Percentiles rank a stretch among this genome's conserved stretches.
Evolutionary conservation across 164 flowering plant genomes (phyloP).

Genomic region (Vitis labrusca): DNA sequence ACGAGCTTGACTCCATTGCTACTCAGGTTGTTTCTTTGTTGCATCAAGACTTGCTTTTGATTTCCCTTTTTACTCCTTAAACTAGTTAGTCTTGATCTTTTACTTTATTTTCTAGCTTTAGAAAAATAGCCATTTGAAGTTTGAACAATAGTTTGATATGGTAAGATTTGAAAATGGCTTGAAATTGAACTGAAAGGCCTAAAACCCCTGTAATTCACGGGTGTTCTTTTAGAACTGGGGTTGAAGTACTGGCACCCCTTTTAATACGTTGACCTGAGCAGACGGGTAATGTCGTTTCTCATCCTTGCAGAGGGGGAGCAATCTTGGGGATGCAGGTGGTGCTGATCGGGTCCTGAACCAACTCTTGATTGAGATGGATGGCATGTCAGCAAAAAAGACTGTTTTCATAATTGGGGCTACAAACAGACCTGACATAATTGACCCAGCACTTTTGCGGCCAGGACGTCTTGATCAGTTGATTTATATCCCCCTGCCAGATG

Average conservation of each 20-base stretch:
- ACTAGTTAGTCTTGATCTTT: no score
- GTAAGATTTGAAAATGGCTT: no score
- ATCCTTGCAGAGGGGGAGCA: constrained; percentile 34
- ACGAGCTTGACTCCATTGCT: constrained; percentile 44
- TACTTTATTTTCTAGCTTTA: no score
- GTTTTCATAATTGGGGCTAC: constrained; percentile 48
- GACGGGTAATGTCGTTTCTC: neutral
- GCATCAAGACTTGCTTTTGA: neutral
- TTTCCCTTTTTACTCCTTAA: neutral
- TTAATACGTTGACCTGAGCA: no score
- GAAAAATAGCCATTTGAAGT: no score
- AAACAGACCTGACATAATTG: constrained; percentile 45
- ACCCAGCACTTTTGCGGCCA: constrained; percentile 39
- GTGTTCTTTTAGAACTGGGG: no score
- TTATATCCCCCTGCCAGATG: constrained; percentile 48
- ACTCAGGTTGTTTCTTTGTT: constrained; percentile 24
- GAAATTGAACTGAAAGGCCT: no score
- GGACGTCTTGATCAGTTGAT: constrained; percentile 45
- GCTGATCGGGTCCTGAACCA: constrained; percentile 45
- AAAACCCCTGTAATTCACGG: no score
- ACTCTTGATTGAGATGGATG: constrained; percentile 46
- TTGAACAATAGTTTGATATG: no score
- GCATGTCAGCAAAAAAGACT: constrained; percentile 44
- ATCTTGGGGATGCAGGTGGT: constrained; percentile 44
- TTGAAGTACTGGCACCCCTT: no score